phyloP scores from a whole-genome alignment of 1,139 yeast species.

The Saccharomyces hybrid region DNA sequence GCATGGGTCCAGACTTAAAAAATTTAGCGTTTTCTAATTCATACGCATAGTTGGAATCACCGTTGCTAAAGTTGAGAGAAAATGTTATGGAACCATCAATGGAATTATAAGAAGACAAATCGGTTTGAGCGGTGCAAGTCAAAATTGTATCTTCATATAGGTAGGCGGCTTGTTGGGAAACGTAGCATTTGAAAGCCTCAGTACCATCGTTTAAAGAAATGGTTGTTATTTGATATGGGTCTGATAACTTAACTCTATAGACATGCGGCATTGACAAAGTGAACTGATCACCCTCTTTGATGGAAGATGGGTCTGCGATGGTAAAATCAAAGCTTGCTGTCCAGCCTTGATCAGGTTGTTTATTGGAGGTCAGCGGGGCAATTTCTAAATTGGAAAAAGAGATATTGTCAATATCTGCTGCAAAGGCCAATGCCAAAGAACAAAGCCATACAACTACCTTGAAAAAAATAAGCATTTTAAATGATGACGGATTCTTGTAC shows the following conservation, averaged over 20 bases:
- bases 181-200: conserved; percentile 28
- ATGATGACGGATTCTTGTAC: not conserved
- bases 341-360: conserved; percentile 32
- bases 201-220: conserved; percentile 23
- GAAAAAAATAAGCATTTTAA: not conserved
- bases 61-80: conserved; percentile 29
- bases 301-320: conserved; percentile 16
- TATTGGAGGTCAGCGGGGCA: conserved; percentile 15
- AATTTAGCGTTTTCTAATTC: conserved; percentile 28
- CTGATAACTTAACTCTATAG: conserved; percentile 31
- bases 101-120: conserved; percentile 16
- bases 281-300: conserved; percentile 27
- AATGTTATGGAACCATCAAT: conserved; percentile 28
- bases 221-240: conserved; percentile 11
- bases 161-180: conserved; percentile 32
- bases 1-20: conserved; percentile 23
- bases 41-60: conserved; percentile 28
- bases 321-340: conserved; percentile 26
- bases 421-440: conserved; percentile 10
- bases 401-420: conserved; percentile 14
- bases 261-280: conserved; percentile 26
- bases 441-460: not conserved
- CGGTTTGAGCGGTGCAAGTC: conserved; percentile 25
- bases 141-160: conserved; percentile 23
- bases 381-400: conserved; percentile 19